phyloP scores from a whole-genome alignment of 306 rosid species.

The Cicer arietinum region DNA sequence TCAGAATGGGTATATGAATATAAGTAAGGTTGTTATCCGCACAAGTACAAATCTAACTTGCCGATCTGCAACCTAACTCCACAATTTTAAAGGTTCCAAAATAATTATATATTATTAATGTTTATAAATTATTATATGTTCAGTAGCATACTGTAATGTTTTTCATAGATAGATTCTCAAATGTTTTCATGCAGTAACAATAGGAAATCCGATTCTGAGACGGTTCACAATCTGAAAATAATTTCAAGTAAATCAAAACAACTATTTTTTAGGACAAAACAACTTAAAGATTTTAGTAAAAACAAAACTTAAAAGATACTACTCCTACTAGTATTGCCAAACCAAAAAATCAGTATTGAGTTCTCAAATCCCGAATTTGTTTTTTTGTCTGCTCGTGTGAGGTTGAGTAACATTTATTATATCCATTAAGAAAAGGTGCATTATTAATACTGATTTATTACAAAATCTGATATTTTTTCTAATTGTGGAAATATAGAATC shows the following conservation, averaged over 20 bases:
- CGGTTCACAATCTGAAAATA: neutral
- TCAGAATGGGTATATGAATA: too few species aligned
- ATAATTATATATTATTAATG: too few species aligned
- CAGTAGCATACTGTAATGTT: too few species aligned
- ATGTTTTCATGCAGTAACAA: too few species aligned
- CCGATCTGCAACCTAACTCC: too few species aligned
- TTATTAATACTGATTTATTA: neutral
- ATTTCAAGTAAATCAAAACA: neutral
- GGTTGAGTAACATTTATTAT: neutral
- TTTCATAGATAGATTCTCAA: too few species aligned
- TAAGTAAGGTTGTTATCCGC: too few species aligned
- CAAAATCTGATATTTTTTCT: neutral
- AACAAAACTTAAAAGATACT: too few species aligned
- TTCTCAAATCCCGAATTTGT: neutral
- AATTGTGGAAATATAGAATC: constrained; percentile 2
- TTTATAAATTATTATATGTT: too few species aligned
- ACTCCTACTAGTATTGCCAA: neutral
- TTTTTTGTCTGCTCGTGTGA: neutral
- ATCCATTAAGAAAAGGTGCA: neutral
- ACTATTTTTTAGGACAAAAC: neutral
- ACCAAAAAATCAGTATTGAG: neutral
- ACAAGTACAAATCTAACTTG: too few species aligned
- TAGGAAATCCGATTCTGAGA: neutral
- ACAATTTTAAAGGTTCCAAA: too few species aligned
- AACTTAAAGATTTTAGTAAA: neutral